Conservation (phyloP, 192 early-diverging fungal genomes). For the Mortierella alpina region DNA sequence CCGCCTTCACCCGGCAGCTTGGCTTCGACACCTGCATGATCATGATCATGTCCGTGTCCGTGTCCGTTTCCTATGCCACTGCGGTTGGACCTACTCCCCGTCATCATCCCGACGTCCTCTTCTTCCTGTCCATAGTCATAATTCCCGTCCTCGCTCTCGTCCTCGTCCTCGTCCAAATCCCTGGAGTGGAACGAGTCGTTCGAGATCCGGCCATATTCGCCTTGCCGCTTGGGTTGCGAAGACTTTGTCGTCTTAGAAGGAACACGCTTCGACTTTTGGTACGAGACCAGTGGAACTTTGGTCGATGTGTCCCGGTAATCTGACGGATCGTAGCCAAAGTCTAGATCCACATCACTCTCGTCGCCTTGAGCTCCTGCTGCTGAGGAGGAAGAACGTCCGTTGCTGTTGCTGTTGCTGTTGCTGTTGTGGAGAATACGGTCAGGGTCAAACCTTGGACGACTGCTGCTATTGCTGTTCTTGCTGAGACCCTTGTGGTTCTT, state of each 20-base stretch:
- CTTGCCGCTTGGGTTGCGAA: constrained; percentile 29
- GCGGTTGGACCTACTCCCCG: constrained; percentile 45
- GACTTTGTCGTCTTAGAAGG: not conserved
- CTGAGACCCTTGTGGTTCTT: constrained; percentile 8
- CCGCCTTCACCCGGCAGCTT: constrained; percentile 66
- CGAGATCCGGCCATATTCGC: constrained; percentile 41
- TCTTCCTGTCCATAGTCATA: constrained; percentile 39
- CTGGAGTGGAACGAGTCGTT: constrained; percentile 43
- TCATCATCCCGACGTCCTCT: constrained; percentile 50
- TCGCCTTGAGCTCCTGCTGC: not conserved
- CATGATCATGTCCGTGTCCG: constrained; percentile 4
- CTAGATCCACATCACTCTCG: constrained; percentile 30
- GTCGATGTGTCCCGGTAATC: constrained; percentile 17
- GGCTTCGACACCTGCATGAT: constrained; percentile 10
- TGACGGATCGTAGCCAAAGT: constrained; percentile 10
- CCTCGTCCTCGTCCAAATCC: constrained; percentile 7
- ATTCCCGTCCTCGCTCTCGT: constrained; percentile 26
- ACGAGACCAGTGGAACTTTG: constrained; percentile 39
- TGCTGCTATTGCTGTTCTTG: constrained; percentile 5
- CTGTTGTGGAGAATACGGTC: constrained; percentile 1
- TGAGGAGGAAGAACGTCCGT: not conserved
- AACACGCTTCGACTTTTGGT: constrained; percentile 4
- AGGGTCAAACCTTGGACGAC: constrained; percentile 12
- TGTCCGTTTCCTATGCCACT: constrained; percentile 44
- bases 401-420: not conserved